These are phyloP conservation scores for Ceratobasidium sp. DNA, from an alignment of 1,284 basidiomycete genomes.

Conservation along the genomic window DNA sequence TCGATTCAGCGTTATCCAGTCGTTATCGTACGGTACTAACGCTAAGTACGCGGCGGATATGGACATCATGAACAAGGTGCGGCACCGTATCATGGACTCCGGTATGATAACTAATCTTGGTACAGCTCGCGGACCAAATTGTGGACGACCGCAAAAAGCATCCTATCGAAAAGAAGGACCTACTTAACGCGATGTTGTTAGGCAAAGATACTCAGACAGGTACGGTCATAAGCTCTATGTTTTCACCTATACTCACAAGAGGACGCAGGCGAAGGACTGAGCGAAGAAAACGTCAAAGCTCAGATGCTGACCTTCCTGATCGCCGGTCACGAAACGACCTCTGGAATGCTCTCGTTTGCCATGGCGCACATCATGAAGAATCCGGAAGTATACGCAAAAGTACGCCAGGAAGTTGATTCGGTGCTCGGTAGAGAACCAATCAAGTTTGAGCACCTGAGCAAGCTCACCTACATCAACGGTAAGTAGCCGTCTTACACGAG, in stretches of 20 bases:
- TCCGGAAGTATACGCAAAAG: conserved; percentile 52
- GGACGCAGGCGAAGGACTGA: conserved; percentile 50
- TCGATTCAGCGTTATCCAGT: conserved; percentile 48
- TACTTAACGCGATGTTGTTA: conserved; percentile 56
- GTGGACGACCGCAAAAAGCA: conserved; percentile 50
- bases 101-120: background rate
- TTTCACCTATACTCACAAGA: background rate
- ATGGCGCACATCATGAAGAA: conserved; percentile 54
- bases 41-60: conserved; percentile 50
- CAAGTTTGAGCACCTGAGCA: conserved; percentile 50
- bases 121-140: conserved; percentile 42
- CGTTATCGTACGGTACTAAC: conserved; percentile 42
- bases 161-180: conserved; percentile 52
- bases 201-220: conserved; percentile 55
- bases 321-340: conserved; percentile 56
- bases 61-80: conserved; percentile 50
- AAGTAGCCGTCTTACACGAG: background rate
- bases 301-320: conserved; percentile 58
- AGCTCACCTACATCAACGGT: conserved; percentile 55
- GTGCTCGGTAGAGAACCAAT: conserved; percentile 51
- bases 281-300: conserved; percentile 51
- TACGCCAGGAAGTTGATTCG: conserved; percentile 55
- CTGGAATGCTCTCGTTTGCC: conserved; percentile 54
- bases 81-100: background rate
- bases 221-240: background rate